These are phyloP conservation scores for Puccinia coronata DNA, from an alignment of 1,284 basidiomycete genomes.

Conservation along the genomic window DNA sequence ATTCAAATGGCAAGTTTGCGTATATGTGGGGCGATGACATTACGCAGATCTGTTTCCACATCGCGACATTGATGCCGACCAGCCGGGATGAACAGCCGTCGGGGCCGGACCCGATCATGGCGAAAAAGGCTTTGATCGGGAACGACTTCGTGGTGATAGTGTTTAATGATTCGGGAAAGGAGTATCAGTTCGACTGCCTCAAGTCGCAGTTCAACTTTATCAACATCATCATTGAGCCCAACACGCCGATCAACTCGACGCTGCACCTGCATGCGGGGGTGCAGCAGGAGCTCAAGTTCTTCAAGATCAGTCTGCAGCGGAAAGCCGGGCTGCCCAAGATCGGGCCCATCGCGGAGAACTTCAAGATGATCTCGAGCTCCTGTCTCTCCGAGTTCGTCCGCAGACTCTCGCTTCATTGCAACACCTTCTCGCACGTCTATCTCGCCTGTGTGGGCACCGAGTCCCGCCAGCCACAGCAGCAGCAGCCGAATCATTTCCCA, in stretches of 20 bases:
- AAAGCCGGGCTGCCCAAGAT: conserved; percentile 86
- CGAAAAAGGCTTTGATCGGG: conserved; percentile 88
- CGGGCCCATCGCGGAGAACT: conserved; percentile 75
- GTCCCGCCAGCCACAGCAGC: conserved; percentile 51
- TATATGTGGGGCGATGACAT: conserved; percentile 99
- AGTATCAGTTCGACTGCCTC: conserved; percentile 86
- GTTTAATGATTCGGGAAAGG: conserved; percentile 91
- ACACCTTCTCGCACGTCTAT: conserved; percentile 84
- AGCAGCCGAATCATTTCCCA: not conserved
- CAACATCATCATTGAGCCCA: conserved; percentile 94
- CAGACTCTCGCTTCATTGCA: conserved; percentile 78
- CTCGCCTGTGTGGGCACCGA: conserved; percentile 67
- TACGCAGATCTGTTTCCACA: conserved; percentile 90
- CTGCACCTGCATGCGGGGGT: conserved; percentile 53
- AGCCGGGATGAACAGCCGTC: conserved; percentile 49
- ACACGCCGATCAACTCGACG: conserved; percentile 65
- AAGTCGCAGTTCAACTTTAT: conserved; percentile 93
- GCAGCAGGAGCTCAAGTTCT: conserved; percentile 81
- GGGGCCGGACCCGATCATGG: conserved; percentile 63
- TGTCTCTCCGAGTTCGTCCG: conserved; percentile 79
- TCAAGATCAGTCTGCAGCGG: conserved; percentile 83
- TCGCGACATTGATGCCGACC: conserved; percentile 94
- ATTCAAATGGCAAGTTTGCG: conserved; percentile 79
- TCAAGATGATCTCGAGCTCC: conserved; percentile 84
- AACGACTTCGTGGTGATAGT: conserved; percentile 94